Evolutionary conservation across 495 filamentous ascomycete genomes (phyloP).

Genomic region (Delitschia confertaspora): DNA sequence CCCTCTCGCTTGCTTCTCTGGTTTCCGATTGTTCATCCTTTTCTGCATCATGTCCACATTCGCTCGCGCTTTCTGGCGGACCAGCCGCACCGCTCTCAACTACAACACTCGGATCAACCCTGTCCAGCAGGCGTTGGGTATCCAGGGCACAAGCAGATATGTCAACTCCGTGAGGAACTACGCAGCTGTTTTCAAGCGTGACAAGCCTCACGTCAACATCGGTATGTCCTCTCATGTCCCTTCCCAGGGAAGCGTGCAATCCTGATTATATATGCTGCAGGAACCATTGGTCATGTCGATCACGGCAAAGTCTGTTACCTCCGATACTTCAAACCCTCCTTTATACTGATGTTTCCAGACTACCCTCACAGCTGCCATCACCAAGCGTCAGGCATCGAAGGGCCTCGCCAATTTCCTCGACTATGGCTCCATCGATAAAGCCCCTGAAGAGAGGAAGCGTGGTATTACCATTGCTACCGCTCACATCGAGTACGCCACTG

Average conservation of each 20-base stretch:
- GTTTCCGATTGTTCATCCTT: constrained; percentile 6
- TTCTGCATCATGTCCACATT: constrained; percentile 49
- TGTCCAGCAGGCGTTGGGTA: constrained; percentile 52
- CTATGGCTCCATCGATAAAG: constrained; percentile 97
- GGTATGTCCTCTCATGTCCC: constrained; percentile 45
- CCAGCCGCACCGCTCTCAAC: constrained; percentile 33
- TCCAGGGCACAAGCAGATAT: constrained; percentile 46
- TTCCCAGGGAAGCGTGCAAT: neutral
- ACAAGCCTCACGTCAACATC: constrained; percentile 97
- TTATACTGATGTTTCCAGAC: constrained; percentile 50
- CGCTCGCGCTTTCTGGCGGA: constrained; percentile 35
- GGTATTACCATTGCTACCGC: constrained; percentile 98
- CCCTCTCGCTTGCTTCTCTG: constrained; percentile 19
- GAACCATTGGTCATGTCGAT: constrained; percentile 98
- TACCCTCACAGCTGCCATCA: constrained; percentile 95
- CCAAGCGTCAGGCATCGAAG: constrained; percentile 90
- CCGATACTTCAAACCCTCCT: neutral
- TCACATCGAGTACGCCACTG: constrained; percentile 95
- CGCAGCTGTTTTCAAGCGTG: constrained; percentile 74
- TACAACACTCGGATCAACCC: constrained; percentile 30
- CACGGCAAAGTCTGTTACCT: constrained; percentile 75
- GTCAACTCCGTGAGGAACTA: constrained; percentile 54
- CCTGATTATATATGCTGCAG: constrained; percentile 34
- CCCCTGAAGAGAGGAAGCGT: constrained; percentile 97
- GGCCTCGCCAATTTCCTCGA: constrained; percentile 89